Evolutionary conservation across 2,329 filamentous ascomycete species (phyloP).

Genomic region (Hypoxylon sp.): DNA sequence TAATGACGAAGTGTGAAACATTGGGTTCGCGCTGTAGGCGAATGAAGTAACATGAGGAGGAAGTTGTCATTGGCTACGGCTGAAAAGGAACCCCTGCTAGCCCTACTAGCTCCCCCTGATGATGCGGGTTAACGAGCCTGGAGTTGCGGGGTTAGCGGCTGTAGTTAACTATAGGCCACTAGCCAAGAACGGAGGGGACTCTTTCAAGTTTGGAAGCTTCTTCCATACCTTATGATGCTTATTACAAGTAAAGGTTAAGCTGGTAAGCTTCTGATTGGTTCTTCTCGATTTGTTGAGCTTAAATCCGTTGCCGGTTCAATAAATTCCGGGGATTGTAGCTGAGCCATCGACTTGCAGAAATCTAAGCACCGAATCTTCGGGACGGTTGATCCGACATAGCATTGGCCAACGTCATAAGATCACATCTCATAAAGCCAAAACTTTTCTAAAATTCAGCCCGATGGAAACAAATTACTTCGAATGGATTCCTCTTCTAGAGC

Average conservation of each 20-base stretch:
- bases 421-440: background rate
- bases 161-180: conserved; percentile 19
- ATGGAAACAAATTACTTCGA: background rate
- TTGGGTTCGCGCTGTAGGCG: conserved; percentile 4
- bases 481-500: background rate
- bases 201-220: conserved; percentile 21
- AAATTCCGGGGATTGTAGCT: conserved; percentile 16
- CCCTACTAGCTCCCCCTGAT: conserved; percentile 21
- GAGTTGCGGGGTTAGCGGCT: conserved; percentile 43
- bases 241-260: conserved; percentile 7
- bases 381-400: conserved; percentile 11
- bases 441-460: background rate
- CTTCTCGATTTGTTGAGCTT: background rate
- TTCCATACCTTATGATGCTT: too few species aligned
- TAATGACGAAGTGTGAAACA: conserved; percentile 23
- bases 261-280: conserved; percentile 27
- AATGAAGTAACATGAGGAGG: conserved; percentile 11
- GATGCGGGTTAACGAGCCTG: conserved; percentile 18
- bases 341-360: conserved; percentile 8
- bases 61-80: conserved; percentile 34
- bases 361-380: conserved; percentile 24
- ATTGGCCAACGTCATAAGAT: background rate
- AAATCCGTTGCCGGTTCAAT: conserved; percentile 8
- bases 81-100: conserved; percentile 35
- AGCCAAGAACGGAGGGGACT: conserved; percentile 17